Percentiles rank a stretch among this genome's conserved stretches.
Conservation (phyloP, 495 filamentous ascomycete species). For the Astrothelium subdiscretum region DNA sequence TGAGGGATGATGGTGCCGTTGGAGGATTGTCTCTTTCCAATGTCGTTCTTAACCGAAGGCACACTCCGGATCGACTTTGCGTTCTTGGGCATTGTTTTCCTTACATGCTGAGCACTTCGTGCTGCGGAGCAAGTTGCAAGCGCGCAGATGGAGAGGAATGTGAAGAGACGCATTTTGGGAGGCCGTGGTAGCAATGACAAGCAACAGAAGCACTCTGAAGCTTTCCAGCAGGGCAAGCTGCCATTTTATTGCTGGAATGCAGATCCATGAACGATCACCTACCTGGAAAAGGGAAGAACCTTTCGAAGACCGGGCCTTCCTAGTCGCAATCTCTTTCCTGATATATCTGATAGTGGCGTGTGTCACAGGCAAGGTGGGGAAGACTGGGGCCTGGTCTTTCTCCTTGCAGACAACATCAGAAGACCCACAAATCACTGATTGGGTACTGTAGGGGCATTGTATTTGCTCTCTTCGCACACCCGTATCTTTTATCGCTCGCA, state of each 20-base stretch:
- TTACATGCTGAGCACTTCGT: constrained; percentile 18
- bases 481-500: not conserved
- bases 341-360: not conserved
- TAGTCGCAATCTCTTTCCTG: not conserved
- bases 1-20: constrained; percentile 22
- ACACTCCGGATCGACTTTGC: not conserved
- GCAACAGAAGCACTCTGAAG: not conserved
- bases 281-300: not conserved
- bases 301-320: not conserved
- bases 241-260: constrained; percentile 1
- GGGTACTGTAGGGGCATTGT: too few species aligned
- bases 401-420: not conserved
- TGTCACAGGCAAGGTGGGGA: not conserved
- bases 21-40: constrained; percentile 4
- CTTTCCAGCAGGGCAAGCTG: not conserved
- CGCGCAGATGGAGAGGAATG: constrained; percentile 15
- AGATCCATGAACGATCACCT: not conserved
- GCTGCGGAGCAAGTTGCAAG: constrained; percentile 19
- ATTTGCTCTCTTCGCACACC: not conserved
- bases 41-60: not conserved
- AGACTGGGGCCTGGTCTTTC: not conserved
- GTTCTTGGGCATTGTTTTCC: constrained; percentile 10
- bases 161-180: constrained; percentile 10
- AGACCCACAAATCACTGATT: too few species aligned
- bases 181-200: not conserved